These are phyloP conservation scores for Trichoderma sp. DNA, from an alignment of 2,329 filamentous ascomycete genomes.

Conservation along the genomic window DNA sequence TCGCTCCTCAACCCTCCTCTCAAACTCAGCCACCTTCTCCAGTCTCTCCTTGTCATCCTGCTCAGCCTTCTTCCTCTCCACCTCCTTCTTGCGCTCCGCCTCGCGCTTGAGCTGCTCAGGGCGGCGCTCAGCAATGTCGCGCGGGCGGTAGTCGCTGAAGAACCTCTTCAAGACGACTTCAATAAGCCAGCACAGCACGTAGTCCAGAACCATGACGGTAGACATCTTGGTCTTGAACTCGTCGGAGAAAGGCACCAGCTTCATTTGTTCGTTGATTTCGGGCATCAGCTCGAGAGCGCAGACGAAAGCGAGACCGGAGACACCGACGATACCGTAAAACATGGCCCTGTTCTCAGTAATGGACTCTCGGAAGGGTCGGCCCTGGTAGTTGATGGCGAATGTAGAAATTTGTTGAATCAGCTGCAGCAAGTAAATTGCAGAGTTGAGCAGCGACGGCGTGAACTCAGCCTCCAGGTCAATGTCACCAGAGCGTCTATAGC, in stretches of 20 bases:
- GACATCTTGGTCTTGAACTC: conserved; percentile 92
- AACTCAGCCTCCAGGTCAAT: conserved; percentile 96
- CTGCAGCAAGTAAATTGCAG: conserved; percentile 92
- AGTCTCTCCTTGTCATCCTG: conserved; percentile 51
- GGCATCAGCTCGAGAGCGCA: conserved; percentile 95
- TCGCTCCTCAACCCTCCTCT: conserved; percentile 54
- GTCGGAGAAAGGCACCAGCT: conserved; percentile 80
- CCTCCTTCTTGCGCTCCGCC: conserved; percentile 61
- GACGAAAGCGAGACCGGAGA: conserved; percentile 85
- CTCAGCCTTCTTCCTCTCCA: conserved; percentile 47
- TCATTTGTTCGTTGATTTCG: conserved; percentile 90
- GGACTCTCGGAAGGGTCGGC: conserved; percentile 92
- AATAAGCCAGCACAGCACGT: conserved; percentile 79
- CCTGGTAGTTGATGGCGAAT: conserved; percentile 99
- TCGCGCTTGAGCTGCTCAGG: conserved; percentile 84
- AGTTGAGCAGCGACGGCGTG: conserved; percentile 88
- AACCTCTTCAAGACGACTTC: conserved; percentile 80
- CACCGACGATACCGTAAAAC: conserved; percentile 93
- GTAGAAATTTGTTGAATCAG: conserved; percentile 99
- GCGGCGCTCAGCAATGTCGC: conserved; percentile 85
- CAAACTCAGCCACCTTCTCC: conserved; percentile 58
- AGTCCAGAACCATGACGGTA: conserved; percentile 81
- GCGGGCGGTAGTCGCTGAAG: conserved; percentile 89
- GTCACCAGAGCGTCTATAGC: conserved; percentile 48
- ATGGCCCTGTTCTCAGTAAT: conserved; percentile 95